Evolutionary conservation across 768 basidiomycete genomes (phyloP).

Genomic region (Boletus pseudopeckii): DNA sequence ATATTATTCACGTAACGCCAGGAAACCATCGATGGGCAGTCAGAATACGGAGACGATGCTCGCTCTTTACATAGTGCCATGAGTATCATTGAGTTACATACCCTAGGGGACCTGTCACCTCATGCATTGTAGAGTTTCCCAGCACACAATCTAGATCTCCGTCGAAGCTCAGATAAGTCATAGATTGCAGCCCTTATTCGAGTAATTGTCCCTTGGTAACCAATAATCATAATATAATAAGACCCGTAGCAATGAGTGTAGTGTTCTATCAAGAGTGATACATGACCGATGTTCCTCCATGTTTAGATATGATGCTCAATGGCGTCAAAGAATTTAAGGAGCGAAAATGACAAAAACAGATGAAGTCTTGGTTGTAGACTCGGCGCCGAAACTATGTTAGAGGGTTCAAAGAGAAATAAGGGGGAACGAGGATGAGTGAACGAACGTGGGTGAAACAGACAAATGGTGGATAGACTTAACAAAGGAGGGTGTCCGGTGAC

Average conservation of each 20-base stretch:
- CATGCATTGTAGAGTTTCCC: slow-evolving; percentile 50
- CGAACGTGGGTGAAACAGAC: slow-evolving; percentile 21
- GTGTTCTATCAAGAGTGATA: slow-evolving; percentile 35
- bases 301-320: slow-evolving; percentile 28
- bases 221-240: slow-evolving; percentile 29
- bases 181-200: not conserved
- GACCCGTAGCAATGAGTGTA: slow-evolving; percentile 35
- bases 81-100: slow-evolving; percentile 53
- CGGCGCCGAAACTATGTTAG: slow-evolving; percentile 14
- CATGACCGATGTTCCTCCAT: slow-evolving; percentile 36
- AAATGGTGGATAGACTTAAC: slow-evolving; percentile 11
- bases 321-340: slow-evolving; percentile 15
- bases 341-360: slow-evolving; percentile 9
- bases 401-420: slow-evolving; percentile 11
- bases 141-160: not conserved
- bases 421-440: slow-evolving; percentile 15
- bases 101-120: slow-evolving; percentile 67
- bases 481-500: slow-evolving; percentile 1
- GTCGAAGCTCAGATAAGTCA: not conserved
- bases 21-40: slow-evolving; percentile 73
- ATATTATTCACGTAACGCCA: slow-evolving; percentile 26
- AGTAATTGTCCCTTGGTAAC: not conserved
- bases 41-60: slow-evolving; percentile 72
- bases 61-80: slow-evolving; percentile 60
- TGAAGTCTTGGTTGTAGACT: slow-evolving; percentile 2